These are phyloP conservation scores for Dendrobium nobile DNA, from an alignment of 106 monocot genomes.

Conservation along the genomic window DNA sequence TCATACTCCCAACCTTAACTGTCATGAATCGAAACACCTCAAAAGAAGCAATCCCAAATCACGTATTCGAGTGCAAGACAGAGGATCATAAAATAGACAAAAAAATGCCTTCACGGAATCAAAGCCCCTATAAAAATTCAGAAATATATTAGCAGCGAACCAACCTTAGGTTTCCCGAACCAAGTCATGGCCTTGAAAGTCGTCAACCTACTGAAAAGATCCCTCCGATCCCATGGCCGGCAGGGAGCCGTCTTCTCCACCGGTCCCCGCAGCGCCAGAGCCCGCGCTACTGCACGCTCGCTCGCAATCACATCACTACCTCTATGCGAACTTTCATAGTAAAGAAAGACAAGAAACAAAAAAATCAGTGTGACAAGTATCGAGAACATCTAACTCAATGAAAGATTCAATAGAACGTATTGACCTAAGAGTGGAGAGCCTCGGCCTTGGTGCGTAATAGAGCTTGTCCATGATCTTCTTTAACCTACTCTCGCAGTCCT, in stretches of 20 bases:
- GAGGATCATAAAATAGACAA: background rate
- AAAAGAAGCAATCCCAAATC: no score
- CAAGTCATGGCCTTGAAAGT: slow-evolving; percentile 99
- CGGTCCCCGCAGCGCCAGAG: background rate
- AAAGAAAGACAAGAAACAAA: background rate
- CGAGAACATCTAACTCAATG: background rate
- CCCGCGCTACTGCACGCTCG: slow-evolving; percentile 15
- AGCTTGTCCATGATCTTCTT: slow-evolving; percentile 81
- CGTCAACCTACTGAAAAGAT: slow-evolving; percentile 63
- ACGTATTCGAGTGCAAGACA: background rate
- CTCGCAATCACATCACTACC: slow-evolving; percentile 19
- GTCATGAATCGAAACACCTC: no score
- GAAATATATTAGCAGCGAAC: no score
- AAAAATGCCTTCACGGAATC: background rate
- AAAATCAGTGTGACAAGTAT: slow-evolving; percentile 8
- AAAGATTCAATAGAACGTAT: background rate
- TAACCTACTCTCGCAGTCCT: slow-evolving; percentile 53
- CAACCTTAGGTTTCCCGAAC: slow-evolving; percentile 96
- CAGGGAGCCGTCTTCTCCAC: slow-evolving; percentile 31
- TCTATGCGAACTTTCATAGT: background rate
- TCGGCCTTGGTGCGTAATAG: slow-evolving; percentile 41
- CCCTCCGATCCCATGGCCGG: slow-evolving; percentile 93
- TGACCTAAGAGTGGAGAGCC: slow-evolving; percentile 18
- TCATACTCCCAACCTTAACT: background rate
- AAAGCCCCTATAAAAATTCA: background rate